Percentiles rank a stretch among this genome's conserved stretches.
These are phyloP conservation scores for Backusella liffmaniae DNA, from an alignment of 192 early-diverging fungal species.

Conservation along the genomic window DNA sequence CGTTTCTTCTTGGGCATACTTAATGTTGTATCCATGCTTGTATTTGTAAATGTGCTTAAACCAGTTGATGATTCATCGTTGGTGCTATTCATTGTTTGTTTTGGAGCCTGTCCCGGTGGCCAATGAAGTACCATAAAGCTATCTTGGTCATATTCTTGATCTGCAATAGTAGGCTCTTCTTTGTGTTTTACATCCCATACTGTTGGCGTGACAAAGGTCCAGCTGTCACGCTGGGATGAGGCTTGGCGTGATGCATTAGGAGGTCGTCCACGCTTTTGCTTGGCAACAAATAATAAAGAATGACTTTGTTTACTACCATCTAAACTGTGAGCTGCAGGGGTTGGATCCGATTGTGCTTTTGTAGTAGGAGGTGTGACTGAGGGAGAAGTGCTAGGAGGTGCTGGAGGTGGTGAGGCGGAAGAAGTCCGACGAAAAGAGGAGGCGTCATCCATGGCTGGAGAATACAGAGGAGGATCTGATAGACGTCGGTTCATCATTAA, in stretches of 20 bases:
- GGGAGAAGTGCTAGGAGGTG: conserved; percentile 3
- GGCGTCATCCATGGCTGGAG: background rate
- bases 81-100: background rate
- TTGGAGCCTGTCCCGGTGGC: background rate
- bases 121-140: conserved; percentile 10
- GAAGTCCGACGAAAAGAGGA: conserved; percentile 8
- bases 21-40: conserved; percentile 27
- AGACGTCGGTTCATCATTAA: background rate
- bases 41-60: conserved; percentile 29
- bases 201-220: conserved; percentile 37
- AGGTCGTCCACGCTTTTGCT: conserved; percentile 30
- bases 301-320: conserved; percentile 1
- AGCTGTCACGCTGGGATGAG: conserved; percentile 10
- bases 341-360: conserved; percentile 4
- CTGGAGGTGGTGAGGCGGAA: conserved; percentile 4
- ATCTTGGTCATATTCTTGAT: conserved; percentile 7
- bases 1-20: conserved; percentile 39
- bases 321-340: conserved; percentile 5
- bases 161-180: background rate
- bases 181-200: conserved; percentile 34
- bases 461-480: conserved; percentile 12
- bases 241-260: conserved; percentile 15
- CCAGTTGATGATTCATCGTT: conserved; percentile 9
- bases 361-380: background rate
- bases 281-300: conserved; percentile 8